These are phyloP conservation scores for Cryptococcus wingfieldii DNA, from an alignment of 1,284 basidiomycete genomes.

Conservation along the genomic window DNA sequence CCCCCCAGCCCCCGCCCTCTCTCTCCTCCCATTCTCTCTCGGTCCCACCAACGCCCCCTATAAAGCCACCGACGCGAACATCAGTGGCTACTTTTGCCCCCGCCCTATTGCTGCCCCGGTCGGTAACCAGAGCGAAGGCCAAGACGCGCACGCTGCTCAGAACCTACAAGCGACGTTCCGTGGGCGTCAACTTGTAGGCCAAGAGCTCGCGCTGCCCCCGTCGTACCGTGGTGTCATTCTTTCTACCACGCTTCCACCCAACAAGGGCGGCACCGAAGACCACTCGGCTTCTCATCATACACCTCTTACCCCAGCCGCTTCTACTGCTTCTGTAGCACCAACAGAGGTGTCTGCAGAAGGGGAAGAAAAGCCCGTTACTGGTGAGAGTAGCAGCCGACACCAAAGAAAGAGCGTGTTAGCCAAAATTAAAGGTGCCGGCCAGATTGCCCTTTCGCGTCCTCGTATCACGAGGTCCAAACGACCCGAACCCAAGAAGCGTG, in stretches of 20 bases:
- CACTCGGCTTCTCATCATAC: not conserved
- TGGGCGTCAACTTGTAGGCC: constrained; percentile 35
- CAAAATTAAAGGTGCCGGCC: constrained; percentile 29
- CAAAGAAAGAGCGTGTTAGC: constrained; percentile 9
- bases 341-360: not conserved
- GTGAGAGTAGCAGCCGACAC: not conserved
- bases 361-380: not conserved
- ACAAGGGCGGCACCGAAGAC: constrained; percentile 19
- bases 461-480: constrained; percentile 9
- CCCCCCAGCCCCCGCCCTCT: constrained; percentile 17
- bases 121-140: not conserved
- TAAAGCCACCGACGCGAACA: constrained; percentile 11
- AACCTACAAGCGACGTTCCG: constrained; percentile 31
- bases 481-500: constrained; percentile 16
- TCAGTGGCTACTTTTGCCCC: constrained; percentile 32
- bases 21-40: constrained; percentile 43
- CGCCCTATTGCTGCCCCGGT: constrained; percentile 20
- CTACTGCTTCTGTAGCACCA: constrained; percentile 3
- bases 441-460: constrained; percentile 34
- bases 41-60: constrained; percentile 22
- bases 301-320: constrained; percentile 10
- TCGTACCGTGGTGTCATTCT: constrained; percentile 36
- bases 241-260: constrained; percentile 16
- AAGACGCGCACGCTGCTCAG: not conserved
- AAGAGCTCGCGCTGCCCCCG: constrained; percentile 28